phyloP scores from a whole-genome alignment of 805 yeast genomes.

The Starmerella apis region DNA sequence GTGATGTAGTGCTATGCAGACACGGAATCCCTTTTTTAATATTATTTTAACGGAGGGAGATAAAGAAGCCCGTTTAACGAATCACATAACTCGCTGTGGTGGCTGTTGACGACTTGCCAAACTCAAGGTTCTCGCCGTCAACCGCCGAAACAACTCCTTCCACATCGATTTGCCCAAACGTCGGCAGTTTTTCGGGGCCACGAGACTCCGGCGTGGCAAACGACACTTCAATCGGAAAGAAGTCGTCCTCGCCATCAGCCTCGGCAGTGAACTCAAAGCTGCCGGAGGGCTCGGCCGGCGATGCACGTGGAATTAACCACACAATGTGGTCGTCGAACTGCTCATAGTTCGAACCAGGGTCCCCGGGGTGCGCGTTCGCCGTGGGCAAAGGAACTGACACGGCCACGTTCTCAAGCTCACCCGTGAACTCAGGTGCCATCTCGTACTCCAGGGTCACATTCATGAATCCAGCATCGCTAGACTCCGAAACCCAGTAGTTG shows the following conservation, averaged over 20 bases:
- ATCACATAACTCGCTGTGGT: conserved; percentile 22
- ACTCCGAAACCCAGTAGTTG: conserved; percentile 72
- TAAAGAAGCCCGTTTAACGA: too few species aligned
- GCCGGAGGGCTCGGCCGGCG: conserved; percentile 44
- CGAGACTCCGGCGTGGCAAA: conserved; percentile 35
- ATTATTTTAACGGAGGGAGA: too few species aligned
- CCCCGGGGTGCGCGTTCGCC: conserved; percentile 42
- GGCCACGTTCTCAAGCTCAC: conserved; percentile 43
- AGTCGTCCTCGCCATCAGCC: conserved; percentile 64
- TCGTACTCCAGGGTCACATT: conserved; percentile 87
- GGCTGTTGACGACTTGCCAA: conserved; percentile 19
- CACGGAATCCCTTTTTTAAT: not conserved
- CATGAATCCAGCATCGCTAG: conserved; percentile 44
- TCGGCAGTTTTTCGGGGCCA: conserved; percentile 34
- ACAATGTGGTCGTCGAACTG: conserved; percentile 63
- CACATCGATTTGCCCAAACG: conserved; percentile 58
- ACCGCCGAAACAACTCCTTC: conserved; percentile 44
- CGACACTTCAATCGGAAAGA: conserved; percentile 77
- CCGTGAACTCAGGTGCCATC: conserved; percentile 41
- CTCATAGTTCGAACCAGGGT: conserved; percentile 30
- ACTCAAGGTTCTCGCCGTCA: conserved; percentile 29
- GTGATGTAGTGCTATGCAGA: not conserved
- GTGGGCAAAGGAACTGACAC: conserved; percentile 60
- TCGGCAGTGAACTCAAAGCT: conserved; percentile 71
- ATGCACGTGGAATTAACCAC: conserved; percentile 49